Base-by-base conservation (phyloP, 73 alveolate genomes). In the Paramecium tetraurelia region DNA sequence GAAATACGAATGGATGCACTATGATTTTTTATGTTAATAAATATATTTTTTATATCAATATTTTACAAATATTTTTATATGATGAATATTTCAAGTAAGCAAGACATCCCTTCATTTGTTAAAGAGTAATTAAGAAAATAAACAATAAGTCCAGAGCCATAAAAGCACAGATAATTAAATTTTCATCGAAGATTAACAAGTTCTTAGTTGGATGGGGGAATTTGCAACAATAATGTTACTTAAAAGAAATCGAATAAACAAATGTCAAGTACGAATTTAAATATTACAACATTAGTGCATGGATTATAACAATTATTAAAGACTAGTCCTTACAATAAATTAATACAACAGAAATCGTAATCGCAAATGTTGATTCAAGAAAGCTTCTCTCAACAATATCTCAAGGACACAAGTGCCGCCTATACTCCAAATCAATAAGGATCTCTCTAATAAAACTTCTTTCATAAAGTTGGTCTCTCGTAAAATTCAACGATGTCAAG, bases 311-410 rank as follows among this genome's bases (percentile, higher is more conserved):
- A 80, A 48, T 46, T 80, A 46, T 35, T 80, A 8, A 80, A 80
- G 46, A 80, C 90, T 16, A 80, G 90, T 80, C 90, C 90, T 80
- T 80, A 80, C 31, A 63, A 63, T 63, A 63, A 63, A 63, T 27
- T 63, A 20, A 63, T 63, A 24, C 46, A 63, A 33, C 84, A 75
- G 87, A 75, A 75, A 38, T 75, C 87, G 5, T 75, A 75, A 38
- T 75, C 87, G 4, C 36, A 75, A 75, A 35, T 75, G 87, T 38
- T 75, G 46, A 41, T 38, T 12, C 40, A 75, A 38, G 87, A 75
- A 38, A 75, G 87, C 46, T 75, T 75, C 18, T 75, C 87, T 35
- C 59, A 75, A 36, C 46, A 75, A 41, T 75, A 75, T 75, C 87
- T 75, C 68, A 75, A 75, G 36, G 87, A 75, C 36, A 41, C 87